These are phyloP conservation scores for Desmodesmus armatus DNA, from an alignment of 139 green algal genomes.

Conservation along the genomic window DNA sequence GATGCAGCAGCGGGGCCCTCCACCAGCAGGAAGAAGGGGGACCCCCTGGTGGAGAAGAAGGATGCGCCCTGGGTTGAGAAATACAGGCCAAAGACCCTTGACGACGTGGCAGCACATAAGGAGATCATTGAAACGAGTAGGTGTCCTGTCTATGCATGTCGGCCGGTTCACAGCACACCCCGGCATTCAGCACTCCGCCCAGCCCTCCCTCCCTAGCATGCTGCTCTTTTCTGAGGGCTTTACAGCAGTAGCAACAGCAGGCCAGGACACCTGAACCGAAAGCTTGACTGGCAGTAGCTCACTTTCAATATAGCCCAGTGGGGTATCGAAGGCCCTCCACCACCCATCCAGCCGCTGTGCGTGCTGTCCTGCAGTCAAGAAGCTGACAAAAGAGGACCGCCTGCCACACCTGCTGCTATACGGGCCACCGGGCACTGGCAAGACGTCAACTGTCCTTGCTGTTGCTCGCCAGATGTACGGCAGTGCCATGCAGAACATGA, in stretches of 20 bases:
- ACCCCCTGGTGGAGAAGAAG: background rate
- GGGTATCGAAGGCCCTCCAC: background rate
- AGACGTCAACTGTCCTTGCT: constrained; percentile 96
- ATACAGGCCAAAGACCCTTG: constrained; percentile 91
- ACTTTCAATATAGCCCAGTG: background rate
- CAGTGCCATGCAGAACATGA: constrained; percentile 80
- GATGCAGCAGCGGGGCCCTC: constrained; percentile 5
- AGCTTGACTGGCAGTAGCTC: background rate
- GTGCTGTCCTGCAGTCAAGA: constrained; percentile 68
- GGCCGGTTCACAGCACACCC: too few relatives aligned
- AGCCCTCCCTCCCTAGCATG: too few relatives aligned
- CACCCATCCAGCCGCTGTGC: background rate
- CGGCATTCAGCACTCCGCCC: too few relatives aligned
- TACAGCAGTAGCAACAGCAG: too few relatives aligned
- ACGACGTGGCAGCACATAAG: constrained; percentile 95
- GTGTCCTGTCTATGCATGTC: too few relatives aligned
- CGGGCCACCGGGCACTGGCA: constrained; percentile 97
- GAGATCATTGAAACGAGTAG: constrained; percentile 98
- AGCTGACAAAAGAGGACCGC: constrained; percentile 82
- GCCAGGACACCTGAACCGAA: too few relatives aligned
- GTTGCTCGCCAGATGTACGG: constrained; percentile 96
- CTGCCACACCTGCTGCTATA: constrained; percentile 98
- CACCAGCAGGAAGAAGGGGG: constrained; percentile 16
- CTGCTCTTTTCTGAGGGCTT: too few relatives aligned
- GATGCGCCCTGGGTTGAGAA: constrained; percentile 94